phyloP scores from a whole-genome alignment of 768 basidiomycete genomes.

The Tylopilus vinaceipallidus region DNA sequence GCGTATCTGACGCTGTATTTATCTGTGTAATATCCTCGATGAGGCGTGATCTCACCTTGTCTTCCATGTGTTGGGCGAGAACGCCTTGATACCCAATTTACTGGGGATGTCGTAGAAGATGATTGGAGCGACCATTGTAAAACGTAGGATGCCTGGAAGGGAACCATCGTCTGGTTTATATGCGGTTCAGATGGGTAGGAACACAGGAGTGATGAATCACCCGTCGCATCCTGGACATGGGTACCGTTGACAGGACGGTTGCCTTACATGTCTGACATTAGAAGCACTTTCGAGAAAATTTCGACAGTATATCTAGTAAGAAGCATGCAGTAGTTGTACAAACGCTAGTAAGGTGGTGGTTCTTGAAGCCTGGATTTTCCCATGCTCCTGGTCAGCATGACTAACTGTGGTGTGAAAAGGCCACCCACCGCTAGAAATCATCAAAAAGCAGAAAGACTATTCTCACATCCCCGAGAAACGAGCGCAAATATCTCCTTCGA shows the following conservation, averaged over 20 bases:
- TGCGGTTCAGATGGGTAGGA: slow-evolving; percentile 1
- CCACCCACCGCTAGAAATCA: background rate
- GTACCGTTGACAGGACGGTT: background rate
- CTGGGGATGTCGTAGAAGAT: slow-evolving; percentile 49
- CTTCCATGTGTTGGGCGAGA: slow-evolving; percentile 49
- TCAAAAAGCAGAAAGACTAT: background rate
- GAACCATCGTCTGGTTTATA: slow-evolving; percentile 4
- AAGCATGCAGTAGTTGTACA: background rate
- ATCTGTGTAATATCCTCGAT: background rate
- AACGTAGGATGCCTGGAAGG: background rate
- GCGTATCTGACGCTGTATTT: slow-evolving; percentile 27
- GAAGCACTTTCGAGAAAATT: background rate
- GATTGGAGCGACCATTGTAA: slow-evolving; percentile 27
- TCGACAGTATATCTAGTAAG: background rate
- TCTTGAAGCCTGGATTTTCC: slow-evolving; percentile 5
- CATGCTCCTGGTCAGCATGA: slow-evolving; percentile 16
- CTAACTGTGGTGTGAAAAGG: slow-evolving; percentile 11
- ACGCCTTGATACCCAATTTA: slow-evolving; percentile 28
- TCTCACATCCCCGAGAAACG: slow-evolving; percentile 7
- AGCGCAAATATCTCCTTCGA: slow-evolving; percentile 7
- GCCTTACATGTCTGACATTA: background rate
- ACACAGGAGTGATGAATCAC: background rate
- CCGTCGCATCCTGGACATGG: background rate
- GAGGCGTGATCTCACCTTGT: slow-evolving; percentile 31
- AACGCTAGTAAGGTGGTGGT: background rate